Evolutionary conservation across 768 basidiomycete genomes (phyloP), one percentile per base, ranked within the genome.

Genomic region (Infundibulicybe gibba): DNA sequence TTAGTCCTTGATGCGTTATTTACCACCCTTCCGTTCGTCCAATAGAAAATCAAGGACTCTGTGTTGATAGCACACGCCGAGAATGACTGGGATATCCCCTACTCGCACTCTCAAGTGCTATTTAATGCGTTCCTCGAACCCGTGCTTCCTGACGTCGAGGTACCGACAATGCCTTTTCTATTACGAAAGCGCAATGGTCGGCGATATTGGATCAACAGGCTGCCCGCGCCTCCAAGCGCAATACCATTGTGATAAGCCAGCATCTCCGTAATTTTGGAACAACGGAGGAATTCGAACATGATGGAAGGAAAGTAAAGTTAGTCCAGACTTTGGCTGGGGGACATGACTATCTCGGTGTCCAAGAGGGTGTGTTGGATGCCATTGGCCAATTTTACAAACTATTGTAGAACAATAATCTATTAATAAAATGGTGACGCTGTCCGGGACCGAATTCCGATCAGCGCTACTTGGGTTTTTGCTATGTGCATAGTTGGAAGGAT

Each of bases 331-430:
- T 72, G 43, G 79, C 69, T 46, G 89, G 89, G 11, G 76, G 74
- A 0, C 88, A 91, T 52, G 75, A 81, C 47, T 68, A 70, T 45
- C 53, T 90, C 14, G 83, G 80, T 11, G 59, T 77, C 3, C 76
- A 85, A 51, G 87, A 90, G 52, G 87, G 88, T 1, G 73, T 90
- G 25, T 82, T 88, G 50, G 88, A 89, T 59, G 68, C 79, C 33
- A 79, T 83, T 41, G 65, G 72, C 21, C 63, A 52, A 39, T 58
- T 54, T 3, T 75, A 74, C 58, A 59, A 54, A 6, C 41, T 68
- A 8, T 25, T 25, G 25, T 25, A 25, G 8, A 25, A 25, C 25
- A n/a, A n/a, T n/a, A n/a, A n/a, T n/a, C n/a, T n/a, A n/a, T n/a
- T n/a, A n/a, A n/a, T n/a, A n/a, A n/a, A n/a, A n/a, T n/a, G n/a